A percentile compares a stretch with the other conserved stretches of the same genome.
Evolutionary conservation across 148 eudicot genomes (phyloP).

Genomic region (Hydrangea macrophylla): DNA sequence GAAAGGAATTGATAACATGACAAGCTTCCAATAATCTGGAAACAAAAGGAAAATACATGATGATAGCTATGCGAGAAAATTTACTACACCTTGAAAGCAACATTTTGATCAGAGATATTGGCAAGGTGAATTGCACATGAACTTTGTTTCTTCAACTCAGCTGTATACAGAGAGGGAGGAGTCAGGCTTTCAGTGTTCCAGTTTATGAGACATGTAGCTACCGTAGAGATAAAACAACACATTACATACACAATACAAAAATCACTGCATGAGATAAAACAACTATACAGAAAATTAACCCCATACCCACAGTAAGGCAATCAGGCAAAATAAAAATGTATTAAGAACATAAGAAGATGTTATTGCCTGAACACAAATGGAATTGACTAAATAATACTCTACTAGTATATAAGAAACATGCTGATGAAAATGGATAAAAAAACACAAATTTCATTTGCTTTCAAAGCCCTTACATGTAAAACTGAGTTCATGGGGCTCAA

Average conservation of each 20-base stretch:
- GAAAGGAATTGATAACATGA: background rate
- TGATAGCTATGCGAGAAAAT: background rate
- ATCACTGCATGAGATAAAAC: background rate
- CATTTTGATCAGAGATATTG: constrained; percentile 50
- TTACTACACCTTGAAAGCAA: constrained; percentile 64
- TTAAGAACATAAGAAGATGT: too few species aligned
- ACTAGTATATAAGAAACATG: background rate
- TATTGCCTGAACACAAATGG: background rate
- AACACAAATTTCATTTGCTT: background rate
- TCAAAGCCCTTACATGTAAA: constrained; percentile 51
- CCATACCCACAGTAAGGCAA: too few species aligned
- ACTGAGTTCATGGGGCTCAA: constrained; percentile 63
- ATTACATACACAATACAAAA: background rate
- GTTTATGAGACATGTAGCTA: background rate
- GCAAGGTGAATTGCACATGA: constrained; percentile 58
- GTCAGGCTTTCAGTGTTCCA: background rate
- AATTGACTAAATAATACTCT: background rate
- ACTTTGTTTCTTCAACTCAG: constrained; percentile 74
- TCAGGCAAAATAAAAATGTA: too few species aligned
- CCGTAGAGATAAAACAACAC: background rate
- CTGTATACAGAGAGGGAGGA: constrained; percentile 25
- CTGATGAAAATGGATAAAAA: background rate
- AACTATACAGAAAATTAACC: too few species aligned
- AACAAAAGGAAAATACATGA: background rate
- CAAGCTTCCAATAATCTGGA: background rate